Base-by-base conservation (phyloP, 768 basidiomycete genomes). In the Hericium rajendrae region DNA sequence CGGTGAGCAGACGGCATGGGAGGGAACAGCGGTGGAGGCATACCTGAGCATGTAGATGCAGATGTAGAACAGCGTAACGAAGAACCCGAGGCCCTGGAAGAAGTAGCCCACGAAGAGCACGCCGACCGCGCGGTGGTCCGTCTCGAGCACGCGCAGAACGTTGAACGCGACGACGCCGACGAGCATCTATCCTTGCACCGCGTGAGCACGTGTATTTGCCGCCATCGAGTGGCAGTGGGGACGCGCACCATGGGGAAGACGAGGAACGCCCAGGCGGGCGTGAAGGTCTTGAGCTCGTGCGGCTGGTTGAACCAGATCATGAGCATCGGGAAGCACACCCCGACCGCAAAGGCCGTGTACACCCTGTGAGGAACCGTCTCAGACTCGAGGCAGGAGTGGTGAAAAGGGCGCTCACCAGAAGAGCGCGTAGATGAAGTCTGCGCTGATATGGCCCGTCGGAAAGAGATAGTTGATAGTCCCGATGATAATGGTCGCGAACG, bases 221-320 rank as follows among this genome's bases (percentile, higher is more conserved):
- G 28, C 28, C 28, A 8, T 32, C 28, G 28, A 2, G 28, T 32
- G 8, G 28, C 28, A 32, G 28, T 8, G 6, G 15, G 20, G 8
- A 4, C 5, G 6, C 60, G 46, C 55, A 70, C 68, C 68, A 64
- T 65, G 22, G 68, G 66, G 56, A 76, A 73, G 60, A 76, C 74
- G 60, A 77, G 60, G 61, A 71, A 70, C n/a, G 70, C 70, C 68
- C 70, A 70, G 0, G 70, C 70, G 0, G 70, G 69, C 4, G 70
- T 71, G 60, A 78, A 77, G 20, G 70, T 68, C 12, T 59, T 65
- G 54, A 78, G 55, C 38, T 78, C 76, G 59, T 78, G 76, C 5
- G 77, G 74, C 51, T 74, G 65, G 56, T 76, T 76, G 66, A 74
- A 78, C 76, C 75, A 79, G 49, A 78, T 73, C 72, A 76, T 74